Evolutionary conservation across 768 basidiomycete species (phyloP).

Genomic region (Lepiota venenata): DNA sequence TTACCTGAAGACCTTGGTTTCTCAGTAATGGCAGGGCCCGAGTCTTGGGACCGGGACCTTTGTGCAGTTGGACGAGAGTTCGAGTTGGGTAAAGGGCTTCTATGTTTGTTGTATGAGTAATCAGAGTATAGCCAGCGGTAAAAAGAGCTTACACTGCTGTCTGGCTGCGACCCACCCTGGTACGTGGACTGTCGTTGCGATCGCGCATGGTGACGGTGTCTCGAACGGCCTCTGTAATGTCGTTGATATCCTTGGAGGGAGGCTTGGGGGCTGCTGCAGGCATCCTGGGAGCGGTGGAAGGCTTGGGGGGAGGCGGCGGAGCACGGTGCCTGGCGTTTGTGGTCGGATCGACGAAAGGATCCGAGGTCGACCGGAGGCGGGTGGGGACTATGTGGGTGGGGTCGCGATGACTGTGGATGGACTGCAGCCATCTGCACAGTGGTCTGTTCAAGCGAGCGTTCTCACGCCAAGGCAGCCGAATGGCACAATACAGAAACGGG

Average conservation of each 20-base stretch:
- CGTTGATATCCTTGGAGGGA: conserved; percentile 19
- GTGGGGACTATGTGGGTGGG: conserved; percentile 24
- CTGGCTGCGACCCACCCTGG: conserved; percentile 56
- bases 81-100: conserved; percentile 16
- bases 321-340: conserved; percentile 21
- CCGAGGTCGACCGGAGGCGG: conserved; percentile 45
- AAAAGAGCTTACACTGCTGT: conserved; percentile 42
- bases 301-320: conserved; percentile 36
- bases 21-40: conserved; percentile 28
- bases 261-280: conserved; percentile 9
- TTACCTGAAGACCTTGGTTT: conserved; percentile 39
- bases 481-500: neutral
- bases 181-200: conserved; percentile 34
- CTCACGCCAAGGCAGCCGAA: conserved; percentile 26
- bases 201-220: conserved; percentile 62
- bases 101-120: conserved; percentile 16
- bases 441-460: conserved; percentile 17
- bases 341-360: conserved; percentile 47
- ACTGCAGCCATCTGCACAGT: conserved; percentile 31
- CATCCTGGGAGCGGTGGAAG: neutral
- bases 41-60: conserved; percentile 48
- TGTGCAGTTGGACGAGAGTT: conserved; percentile 31
- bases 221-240: conserved; percentile 61
- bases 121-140: conserved; percentile 11
- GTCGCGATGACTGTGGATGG: conserved; percentile 19